Base-by-base conservation (phyloP, 2,329 filamentous ascomycete genomes). In the Hypoxylon sp. region DNA sequence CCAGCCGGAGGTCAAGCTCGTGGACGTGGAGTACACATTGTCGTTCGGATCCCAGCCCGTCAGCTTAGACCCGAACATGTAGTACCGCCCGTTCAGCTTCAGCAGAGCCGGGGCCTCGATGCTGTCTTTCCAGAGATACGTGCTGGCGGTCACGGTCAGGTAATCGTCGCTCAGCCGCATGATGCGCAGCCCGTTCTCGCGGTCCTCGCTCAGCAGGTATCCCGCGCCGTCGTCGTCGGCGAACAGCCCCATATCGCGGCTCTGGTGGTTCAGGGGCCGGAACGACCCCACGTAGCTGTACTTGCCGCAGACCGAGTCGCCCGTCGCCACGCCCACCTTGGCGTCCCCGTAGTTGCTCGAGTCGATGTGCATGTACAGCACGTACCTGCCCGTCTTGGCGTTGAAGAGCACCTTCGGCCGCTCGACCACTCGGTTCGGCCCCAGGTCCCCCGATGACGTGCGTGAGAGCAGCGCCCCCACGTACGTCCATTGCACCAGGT, bases 291-390 rank as follows among this genome's bases (percentile, higher is more conserved):
- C 72, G 77, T 75, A 80, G 65, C 46, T 69, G 63, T 92, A 92
- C 42, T 82, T 79, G 1, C 90, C 89, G 70, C 89, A 91, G 0
- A 91, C 86, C 0, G 80, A 82, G 66, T 84, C 80, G 0, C 86
- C 84, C 0, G 85, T 89, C 0, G 90, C 90, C 5, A 92, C 87
- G 0, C 89, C 90, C 1, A 89, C 87, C 61, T 86, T 87, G 0
- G 90, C 90, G 37, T 91, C 89, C 1, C 82, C 83, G 71, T 92
- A 92, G 74, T 83, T 83, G 31, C 81, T 81, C 61, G 80, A 84
- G 74, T 92, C 90, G 53, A 91, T 90, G 74, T 92, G 90, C 82
- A 92, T 83, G 82, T 88, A 92, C 76, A 92, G 79, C n/a, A 92
- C 89, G 76, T 89, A 92, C 69, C 89, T 87, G 5, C 77, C 73